Base-by-base conservation (phyloP, 495 filamentous ascomycete genomes). In the Copromyces sp. region DNA sequence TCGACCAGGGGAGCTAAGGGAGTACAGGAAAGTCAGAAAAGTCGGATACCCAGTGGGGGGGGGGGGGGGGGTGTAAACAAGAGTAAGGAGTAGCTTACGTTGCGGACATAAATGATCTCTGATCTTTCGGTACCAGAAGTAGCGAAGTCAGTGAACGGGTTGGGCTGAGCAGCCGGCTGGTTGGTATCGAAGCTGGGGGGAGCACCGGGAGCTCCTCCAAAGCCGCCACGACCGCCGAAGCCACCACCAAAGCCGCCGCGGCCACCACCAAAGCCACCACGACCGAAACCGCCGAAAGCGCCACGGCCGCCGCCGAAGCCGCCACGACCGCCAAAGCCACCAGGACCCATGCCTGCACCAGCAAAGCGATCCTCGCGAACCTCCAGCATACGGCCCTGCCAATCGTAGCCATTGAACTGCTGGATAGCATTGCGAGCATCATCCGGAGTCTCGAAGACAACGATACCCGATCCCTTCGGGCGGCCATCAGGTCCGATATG, bases 381-480 rank as follows among this genome's bases (percentile, higher is more conserved):
- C 80, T 98, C 96, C 42, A 99, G 86, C 71, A 90, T 81, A 73
- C 95, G 92, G 24, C 95, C 95, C 81, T 99, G 95, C 95, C 95
- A 99, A 69, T 99, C 95, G 80, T 97, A 98, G 72, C 95, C 95
- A 80, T 99, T 98, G 85, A 98, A 98, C 79, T 97, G 94, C 70
- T 91, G 87, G 77, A 99, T 99, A 42, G 95, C 95, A 75, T 94
- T 97, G 72, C 94, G 93, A 32, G 96, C 94, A 82, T 99, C 95
- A 39, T 97, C 94, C 3, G 94, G 89, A 47, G 89, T 92, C 81
- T 99, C 96, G 79, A 98, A 99, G 70, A 94, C 94, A 75, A 99
- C 95, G 59, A 98, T 97, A 74, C 95, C 95, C 69, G 95, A 96
- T 41, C 95, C 95, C 84, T 93, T 98, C 35, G 96, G 94, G 47